Evolutionary conservation across 345 rosid genomes (phyloP).

Genomic region (Syzygium grande): DNA sequence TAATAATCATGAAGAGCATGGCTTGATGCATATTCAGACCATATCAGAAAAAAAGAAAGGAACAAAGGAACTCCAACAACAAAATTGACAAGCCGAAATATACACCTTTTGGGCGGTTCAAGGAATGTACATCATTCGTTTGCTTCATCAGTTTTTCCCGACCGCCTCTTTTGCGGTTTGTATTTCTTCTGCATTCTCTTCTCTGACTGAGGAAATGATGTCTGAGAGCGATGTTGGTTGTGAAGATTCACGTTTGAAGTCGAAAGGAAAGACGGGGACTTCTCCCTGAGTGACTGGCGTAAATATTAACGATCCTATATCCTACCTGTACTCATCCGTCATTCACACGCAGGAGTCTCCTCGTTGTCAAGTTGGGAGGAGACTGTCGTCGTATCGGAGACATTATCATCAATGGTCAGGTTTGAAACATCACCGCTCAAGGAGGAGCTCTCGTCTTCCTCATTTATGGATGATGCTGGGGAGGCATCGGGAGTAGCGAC

Average conservation of each 20-base stretch:
- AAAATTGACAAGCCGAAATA: not conserved
- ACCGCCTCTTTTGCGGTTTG: not conserved
- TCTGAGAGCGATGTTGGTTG: not conserved
- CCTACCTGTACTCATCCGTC: not conserved
- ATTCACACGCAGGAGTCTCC: slow-evolving; percentile 9
- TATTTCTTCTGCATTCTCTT: not conserved
- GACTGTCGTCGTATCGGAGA: slow-evolving; percentile 40
- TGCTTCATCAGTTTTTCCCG: not conserved
- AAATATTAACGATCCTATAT: not conserved
- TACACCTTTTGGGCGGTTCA: not conserved
- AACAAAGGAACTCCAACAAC: not conserved
- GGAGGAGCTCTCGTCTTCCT: slow-evolving; percentile 67
- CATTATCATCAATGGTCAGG: slow-evolving; percentile 49
- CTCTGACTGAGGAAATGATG: not conserved
- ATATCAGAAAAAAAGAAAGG: not conserved
- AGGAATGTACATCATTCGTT: not conserved
- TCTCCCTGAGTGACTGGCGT: not conserved
- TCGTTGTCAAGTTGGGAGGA: slow-evolving; percentile 44
- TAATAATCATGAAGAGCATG: not conserved
- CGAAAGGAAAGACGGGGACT: not conserved
- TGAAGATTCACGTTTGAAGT: not conserved
- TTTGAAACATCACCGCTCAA: slow-evolving; percentile 50
- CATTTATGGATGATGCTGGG: slow-evolving; percentile 57
- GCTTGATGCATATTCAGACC: not conserved
- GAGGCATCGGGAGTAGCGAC: slow-evolving; percentile 49